phyloP scores from a whole-genome alignment of 495 filamentous ascomycete species.

The Copromyces sp. region DNA sequence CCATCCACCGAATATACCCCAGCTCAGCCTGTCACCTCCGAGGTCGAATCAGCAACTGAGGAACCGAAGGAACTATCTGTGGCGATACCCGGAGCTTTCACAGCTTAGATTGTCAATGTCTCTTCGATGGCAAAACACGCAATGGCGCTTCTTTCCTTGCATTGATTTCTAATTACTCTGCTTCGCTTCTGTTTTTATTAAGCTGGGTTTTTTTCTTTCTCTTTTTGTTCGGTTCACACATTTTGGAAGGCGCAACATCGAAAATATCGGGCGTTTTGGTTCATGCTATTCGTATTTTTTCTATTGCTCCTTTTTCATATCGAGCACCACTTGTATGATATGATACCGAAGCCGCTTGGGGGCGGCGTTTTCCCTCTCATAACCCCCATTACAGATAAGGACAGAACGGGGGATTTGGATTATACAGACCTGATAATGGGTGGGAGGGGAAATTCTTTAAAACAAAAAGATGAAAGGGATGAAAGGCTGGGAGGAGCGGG shows the following conservation, averaged over 20 bases:
- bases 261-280: neutral
- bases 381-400: neutral
- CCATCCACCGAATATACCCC: neutral
- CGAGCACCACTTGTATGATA: neutral
- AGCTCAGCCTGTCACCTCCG: neutral
- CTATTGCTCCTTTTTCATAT: neutral
- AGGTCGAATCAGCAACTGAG: neutral
- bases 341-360: neutral
- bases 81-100: constrained; percentile 7
- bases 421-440: neutral
- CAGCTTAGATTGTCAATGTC: neutral
- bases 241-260: neutral
- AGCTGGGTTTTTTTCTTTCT: neutral
- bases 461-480: neutral
- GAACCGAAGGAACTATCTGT: constrained; percentile 4
- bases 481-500: neutral
- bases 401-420: neutral
- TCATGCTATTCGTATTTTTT: neutral
- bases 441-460: neutral
- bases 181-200: neutral
- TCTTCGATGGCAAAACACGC: neutral
- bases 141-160: neutral
- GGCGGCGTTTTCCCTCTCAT: neutral
- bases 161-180: neutral
- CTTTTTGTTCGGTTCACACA: neutral